Percentiles rank a stretch among this genome's conserved stretches.
Conservation (phyloP, 2,329 filamentous ascomycete genomes). For the Beauveria sp. region DNA sequence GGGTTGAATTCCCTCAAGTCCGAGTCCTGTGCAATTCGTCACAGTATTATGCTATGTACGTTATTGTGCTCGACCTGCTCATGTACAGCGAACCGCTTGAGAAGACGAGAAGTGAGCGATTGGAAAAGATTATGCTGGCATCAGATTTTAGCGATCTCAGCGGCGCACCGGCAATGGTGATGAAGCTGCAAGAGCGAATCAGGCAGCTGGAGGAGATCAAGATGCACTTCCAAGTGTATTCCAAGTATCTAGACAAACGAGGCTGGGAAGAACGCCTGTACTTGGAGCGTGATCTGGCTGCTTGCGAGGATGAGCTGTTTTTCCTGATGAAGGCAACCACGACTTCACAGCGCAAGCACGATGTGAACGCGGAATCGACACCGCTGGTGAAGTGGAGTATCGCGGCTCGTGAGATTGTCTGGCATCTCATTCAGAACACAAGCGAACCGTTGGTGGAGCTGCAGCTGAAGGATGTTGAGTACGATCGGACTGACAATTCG, state of each 20-base stretch:
- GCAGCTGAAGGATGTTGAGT: conserved; percentile 83
- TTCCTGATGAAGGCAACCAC: conserved; percentile 99
- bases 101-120: conserved; percentile 88
- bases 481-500: conserved; percentile 91
- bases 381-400: conserved; percentile 88
- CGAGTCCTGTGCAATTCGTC: conserved; percentile 93
- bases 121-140: conserved; percentile 98
- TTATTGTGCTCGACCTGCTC: conserved; percentile 91
- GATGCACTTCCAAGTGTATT: conserved; percentile 87
- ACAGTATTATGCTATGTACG: conserved; percentile 96
- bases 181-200: conserved; percentile 84
- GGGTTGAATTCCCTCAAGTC: conserved; percentile 92
- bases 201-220: conserved; percentile 95
- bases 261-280: conserved; percentile 86
- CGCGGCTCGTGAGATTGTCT: conserved; percentile 89
- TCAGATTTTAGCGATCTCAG: conserved; percentile 97
- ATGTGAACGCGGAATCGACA: conserved; percentile 62
- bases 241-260: conserved; percentile 74
- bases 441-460: conserved; percentile 87
- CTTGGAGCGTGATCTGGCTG: conserved; percentile 82
- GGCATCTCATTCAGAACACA: conserved; percentile 86
- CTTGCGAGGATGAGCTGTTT: conserved; percentile 94
- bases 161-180: conserved; percentile 88
- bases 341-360: conserved; percentile 81
- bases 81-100: conserved; percentile 95